Conservation (phyloP, 129 eudicot genomes). For the Lonicera japonica region DNA sequence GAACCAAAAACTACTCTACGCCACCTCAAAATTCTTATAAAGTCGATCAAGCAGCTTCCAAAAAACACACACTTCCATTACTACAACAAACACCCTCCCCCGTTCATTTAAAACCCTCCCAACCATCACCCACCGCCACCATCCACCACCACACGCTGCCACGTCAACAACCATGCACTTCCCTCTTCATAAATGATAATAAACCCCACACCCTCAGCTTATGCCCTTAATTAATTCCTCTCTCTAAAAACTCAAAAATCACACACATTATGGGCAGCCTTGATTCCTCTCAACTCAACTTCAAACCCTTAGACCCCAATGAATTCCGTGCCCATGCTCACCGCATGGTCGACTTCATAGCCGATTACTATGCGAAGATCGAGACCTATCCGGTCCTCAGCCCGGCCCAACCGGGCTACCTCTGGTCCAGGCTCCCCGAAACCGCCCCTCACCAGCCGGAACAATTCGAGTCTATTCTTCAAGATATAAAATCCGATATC, state of each 20-base stretch:
- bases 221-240: not conserved
- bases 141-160: not conserved
- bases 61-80: not conserved
- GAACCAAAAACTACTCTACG: too few relatives aligned
- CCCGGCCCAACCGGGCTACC: conserved; percentile 36
- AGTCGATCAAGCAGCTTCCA: too few relatives aligned
- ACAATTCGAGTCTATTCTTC: conserved; percentile 23
- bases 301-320: conserved; percentile 30
- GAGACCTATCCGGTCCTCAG: conserved; percentile 28
- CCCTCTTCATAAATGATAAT: not conserved
- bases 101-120: not conserved
- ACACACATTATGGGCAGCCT: conserved; percentile 21
- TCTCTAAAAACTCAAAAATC: not conserved
- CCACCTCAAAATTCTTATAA: too few relatives aligned
- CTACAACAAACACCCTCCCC: not conserved
- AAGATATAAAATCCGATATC: conserved; percentile 22
- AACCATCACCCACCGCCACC: not conserved
- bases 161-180: not conserved
- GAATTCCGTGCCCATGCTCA: conserved; percentile 40
- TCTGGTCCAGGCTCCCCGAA: conserved; percentile 23
- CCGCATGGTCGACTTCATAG: conserved; percentile 27
- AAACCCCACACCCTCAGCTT: not conserved
- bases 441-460: conserved; percentile 31
- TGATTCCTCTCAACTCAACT: conserved; percentile 11
- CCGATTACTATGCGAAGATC: conserved; percentile 31